phyloP scores from a whole-genome alignment of 1,139 yeast species.

The Hyphopichia pseudoburtonii region DNA sequence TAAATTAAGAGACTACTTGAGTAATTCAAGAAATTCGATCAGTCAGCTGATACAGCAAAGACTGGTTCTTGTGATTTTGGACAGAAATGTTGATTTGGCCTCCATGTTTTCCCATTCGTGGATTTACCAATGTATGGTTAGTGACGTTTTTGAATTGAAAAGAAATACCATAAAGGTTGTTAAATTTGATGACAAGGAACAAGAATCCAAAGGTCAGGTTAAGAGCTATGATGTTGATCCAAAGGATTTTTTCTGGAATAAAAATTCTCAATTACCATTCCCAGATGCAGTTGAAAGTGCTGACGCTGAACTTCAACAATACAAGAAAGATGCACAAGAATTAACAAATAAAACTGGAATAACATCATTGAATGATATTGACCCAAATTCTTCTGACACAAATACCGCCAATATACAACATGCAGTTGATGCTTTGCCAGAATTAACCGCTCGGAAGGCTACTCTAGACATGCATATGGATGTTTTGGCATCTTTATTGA shows the following conservation, averaged over 20 bases:
- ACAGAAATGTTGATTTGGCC: constrained; percentile 84
- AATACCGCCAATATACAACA: constrained; percentile 80
- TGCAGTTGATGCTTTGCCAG: constrained; percentile 91
- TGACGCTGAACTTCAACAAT: constrained; percentile 74
- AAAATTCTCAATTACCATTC: constrained; percentile 84
- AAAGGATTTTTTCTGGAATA: constrained; percentile 86
- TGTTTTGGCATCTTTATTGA: constrained; percentile 79
- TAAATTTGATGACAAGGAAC: constrained; percentile 31
- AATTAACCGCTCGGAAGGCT: constrained; percentile 81
- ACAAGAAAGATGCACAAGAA: constrained; percentile 85
- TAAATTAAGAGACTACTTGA: constrained; percentile 78
- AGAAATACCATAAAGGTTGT: constrained; percentile 62
- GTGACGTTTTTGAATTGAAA: constrained; percentile 81
- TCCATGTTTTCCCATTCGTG: constrained; percentile 97
- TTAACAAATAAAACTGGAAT: constrained; percentile 81
- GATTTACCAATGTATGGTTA: constrained; percentile 96
- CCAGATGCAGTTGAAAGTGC: constrained; percentile 98
- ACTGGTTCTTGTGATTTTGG: constrained; percentile 77
- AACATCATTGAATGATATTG: constrained; percentile 67
- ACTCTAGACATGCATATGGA: constrained; percentile 97
- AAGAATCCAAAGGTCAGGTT: constrained; percentile 32
- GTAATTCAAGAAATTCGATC: constrained; percentile 53
- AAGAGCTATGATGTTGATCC: constrained; percentile 87
- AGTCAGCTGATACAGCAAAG: constrained; percentile 46
- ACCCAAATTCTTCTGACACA: constrained; percentile 44